Percentiles rank a stretch among this genome's conserved stretches.
phyloP scores from a whole-genome alignment of 2,329 filamentous ascomycete species.

The Aspergillus japonicus region DNA sequence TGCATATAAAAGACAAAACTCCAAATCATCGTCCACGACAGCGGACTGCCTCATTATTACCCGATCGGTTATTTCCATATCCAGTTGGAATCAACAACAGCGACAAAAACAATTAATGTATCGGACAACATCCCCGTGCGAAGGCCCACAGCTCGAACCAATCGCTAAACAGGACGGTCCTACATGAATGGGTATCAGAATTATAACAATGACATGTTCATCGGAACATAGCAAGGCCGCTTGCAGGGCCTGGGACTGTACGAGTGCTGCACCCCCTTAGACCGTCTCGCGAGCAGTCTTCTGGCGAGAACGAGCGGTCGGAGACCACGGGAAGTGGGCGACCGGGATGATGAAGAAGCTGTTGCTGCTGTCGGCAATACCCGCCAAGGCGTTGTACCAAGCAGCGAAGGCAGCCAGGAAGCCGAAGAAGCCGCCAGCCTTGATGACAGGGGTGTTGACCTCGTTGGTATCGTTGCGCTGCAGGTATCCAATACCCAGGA shows the following conservation, averaged over 20 bases:
- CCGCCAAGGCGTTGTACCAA: slow-evolving; percentile 84
- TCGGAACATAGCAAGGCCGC: not conserved
- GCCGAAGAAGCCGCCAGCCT: slow-evolving; percentile 77
- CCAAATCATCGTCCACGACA: slow-evolving; percentile 5
- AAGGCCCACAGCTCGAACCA: not conserved
- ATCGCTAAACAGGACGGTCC: slow-evolving; percentile 18
- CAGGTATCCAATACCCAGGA: slow-evolving; percentile 66
- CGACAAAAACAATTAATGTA: slow-evolving; percentile 1
- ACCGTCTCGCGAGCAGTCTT: slow-evolving; percentile 51
- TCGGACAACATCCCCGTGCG: not conserved
- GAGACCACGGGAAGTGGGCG: slow-evolving; percentile 92
- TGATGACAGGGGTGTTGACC: slow-evolving; percentile 55
- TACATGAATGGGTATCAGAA: slow-evolving; percentile 36
- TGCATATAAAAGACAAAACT: slow-evolving; percentile 6
- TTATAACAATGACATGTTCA: slow-evolving; percentile 24
- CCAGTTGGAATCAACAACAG: slow-evolving; percentile 1
- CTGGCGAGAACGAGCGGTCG: slow-evolving; percentile 65
- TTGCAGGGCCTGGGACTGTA: not conserved
- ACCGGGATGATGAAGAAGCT: slow-evolving; percentile 95
- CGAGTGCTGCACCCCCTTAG: slow-evolving; percentile 20
- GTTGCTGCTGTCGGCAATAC: slow-evolving; percentile 67
- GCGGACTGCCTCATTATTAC: slow-evolving; percentile 12
- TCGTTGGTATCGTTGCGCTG: slow-evolving; percentile 46
- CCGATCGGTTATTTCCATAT: not conserved
- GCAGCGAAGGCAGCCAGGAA: slow-evolving; percentile 76